phyloP scores from a whole-genome alignment of 2,329 filamentous ascomycete genomes.

The Talaromyces islandicus region DNA sequence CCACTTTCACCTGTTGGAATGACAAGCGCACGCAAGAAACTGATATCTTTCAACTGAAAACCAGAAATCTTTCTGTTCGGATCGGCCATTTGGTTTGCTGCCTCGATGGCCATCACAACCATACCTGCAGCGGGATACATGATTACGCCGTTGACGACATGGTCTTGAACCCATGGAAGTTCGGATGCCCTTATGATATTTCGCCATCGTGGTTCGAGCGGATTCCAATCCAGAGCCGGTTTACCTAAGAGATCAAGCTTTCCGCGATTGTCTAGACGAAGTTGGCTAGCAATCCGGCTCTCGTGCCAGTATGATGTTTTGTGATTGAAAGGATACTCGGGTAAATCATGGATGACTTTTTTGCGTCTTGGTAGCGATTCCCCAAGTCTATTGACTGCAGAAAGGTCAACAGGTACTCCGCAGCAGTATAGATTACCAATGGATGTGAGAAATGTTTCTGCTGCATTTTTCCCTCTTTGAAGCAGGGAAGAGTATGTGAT shows the following conservation, averaged over 20 bases:
- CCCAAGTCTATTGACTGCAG: not conserved
- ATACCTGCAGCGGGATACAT: conserved; percentile 28
- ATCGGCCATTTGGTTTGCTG: conserved; percentile 7
- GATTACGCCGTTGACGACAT: conserved; percentile 25
- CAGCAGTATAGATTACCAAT: not conserved
- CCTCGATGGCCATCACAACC: conserved; percentile 22
- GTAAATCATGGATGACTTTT: conserved; percentile 17
- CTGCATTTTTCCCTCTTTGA: not conserved
- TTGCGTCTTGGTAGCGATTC: not conserved
- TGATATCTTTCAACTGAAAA: conserved; percentile 19
- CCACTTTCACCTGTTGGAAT: conserved; percentile 16
- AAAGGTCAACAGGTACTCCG: not conserved
- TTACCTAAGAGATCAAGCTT: conserved; percentile 10
- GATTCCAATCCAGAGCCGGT: conserved; percentile 15
- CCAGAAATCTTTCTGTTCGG: conserved; percentile 10
- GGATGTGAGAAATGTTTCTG: not conserved
- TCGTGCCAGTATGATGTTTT: conserved; percentile 11
- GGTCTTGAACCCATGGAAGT: conserved; percentile 28
- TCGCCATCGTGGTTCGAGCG: conserved; percentile 20
- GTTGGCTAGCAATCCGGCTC: conserved; percentile 12
- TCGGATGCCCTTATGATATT: conserved; percentile 23
- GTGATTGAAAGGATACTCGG: conserved; percentile 18
- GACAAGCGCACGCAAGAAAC: conserved; percentile 18
- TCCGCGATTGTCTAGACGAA: not conserved
- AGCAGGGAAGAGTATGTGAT: not conserved